These are phyloP conservation scores for Mycena capillaripes DNA, from an alignment of 768 basidiomycete genomes.

Conservation along the genomic window DNA sequence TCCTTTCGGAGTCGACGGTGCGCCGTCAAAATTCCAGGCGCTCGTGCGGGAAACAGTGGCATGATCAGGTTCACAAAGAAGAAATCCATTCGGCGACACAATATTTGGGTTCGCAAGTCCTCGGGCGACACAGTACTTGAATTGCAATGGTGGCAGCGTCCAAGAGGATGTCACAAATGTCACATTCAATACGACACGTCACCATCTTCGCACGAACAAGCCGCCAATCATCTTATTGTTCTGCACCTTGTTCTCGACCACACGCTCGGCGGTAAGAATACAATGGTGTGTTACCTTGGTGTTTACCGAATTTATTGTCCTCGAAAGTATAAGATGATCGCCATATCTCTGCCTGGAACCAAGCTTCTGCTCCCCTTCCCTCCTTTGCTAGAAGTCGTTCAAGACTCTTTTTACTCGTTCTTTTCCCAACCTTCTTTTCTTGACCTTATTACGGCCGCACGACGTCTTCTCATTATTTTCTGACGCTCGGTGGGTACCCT, in stretches of 20 bases:
- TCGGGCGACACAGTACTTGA: too few relatives aligned
- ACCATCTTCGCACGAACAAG: not conserved
- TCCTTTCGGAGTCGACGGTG: too few relatives aligned
- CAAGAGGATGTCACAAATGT: not conserved
- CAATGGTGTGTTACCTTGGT: not conserved
- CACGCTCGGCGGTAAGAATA: not conserved
- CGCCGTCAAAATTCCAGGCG: too few relatives aligned
- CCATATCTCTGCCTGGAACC: not conserved
- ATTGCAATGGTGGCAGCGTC: too few relatives aligned
- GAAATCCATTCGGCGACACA: too few relatives aligned
- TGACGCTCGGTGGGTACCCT: not conserved
- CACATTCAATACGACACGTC: not conserved
- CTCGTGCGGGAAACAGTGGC: too few relatives aligned
- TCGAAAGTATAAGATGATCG: not conserved
- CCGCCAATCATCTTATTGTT: not conserved
- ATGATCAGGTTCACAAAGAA: too few relatives aligned
- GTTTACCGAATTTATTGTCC: conserved; percentile 3
- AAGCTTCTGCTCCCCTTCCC: conserved; percentile 3
- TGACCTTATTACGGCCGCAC: not conserved
- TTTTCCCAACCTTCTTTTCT: not conserved
- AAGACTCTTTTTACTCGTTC: too few relatives aligned
- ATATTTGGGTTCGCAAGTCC: too few relatives aligned
- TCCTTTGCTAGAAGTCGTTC: too few relatives aligned
- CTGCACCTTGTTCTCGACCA: too few relatives aligned
- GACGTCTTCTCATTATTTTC: not conserved